These are phyloP conservation scores for Pythium inflatum DNA, from an alignment of 352 stramenopile genomes.

Conservation along the genomic window DNA sequence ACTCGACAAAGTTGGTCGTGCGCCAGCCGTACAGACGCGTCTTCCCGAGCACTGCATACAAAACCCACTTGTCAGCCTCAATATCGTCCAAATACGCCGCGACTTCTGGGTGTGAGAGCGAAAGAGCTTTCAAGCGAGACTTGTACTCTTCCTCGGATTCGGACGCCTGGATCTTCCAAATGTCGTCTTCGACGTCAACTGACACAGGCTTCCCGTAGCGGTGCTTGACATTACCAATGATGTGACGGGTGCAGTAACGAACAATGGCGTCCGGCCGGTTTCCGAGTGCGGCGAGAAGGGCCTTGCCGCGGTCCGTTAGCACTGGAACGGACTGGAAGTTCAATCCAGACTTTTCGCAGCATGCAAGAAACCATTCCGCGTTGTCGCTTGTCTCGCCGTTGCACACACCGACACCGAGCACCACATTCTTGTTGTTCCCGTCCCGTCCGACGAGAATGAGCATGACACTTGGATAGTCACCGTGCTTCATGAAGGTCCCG, in stretches of 20 bases:
- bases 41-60: too few relatives aligned
- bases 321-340: background rate
- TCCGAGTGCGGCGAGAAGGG: background rate
- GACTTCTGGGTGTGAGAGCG: slow-evolving; percentile 6
- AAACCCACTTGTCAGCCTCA: too few relatives aligned
- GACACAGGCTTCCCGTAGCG: background rate
- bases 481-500: slow-evolving; percentile 42
- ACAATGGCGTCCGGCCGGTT: background rate
- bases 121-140: background rate
- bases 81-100: too few relatives aligned
- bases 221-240: background rate
- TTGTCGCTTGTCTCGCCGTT: background rate
- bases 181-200: slow-evolving; percentile 5
- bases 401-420: slow-evolving; percentile 44
- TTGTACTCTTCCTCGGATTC: background rate
- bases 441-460: slow-evolving; percentile 40
- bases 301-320: background rate
- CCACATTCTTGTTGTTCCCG: slow-evolving; percentile 45
- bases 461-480: slow-evolving; percentile 36
- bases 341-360: background rate
- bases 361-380: background rate
- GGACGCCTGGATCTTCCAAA: background rate
- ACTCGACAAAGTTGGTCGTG: too few relatives aligned
- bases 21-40: too few relatives aligned
- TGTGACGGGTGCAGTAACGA: background rate